Base-by-base conservation (phyloP, 2,329 filamentous ascomycete species). In the Xylaria polymorpha region DNA sequence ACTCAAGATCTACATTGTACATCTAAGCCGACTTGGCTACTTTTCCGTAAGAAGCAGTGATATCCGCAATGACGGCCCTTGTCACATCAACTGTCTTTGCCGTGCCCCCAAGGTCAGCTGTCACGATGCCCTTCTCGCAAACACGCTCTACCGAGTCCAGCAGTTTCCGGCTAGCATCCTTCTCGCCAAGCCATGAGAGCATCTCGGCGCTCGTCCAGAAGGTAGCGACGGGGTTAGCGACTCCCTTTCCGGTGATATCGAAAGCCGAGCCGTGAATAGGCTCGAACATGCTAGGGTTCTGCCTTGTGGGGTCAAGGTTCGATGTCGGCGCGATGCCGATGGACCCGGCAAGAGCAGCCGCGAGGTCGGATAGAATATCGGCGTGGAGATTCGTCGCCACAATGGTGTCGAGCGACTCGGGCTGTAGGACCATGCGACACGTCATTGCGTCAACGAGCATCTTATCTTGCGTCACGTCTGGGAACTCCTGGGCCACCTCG, bases 241-340 rank as follows among this genome's bases (percentile, higher is more conserved):
- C 75, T 6, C 86, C 86, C 74, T 86, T 86, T 5, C 86, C 86
- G 0, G 85, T 85, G 60, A 88, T 88, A 69, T 89, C 86, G 69
- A 88, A 88, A 0, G 87, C 87, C 4, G 84, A 86, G 1, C 87
- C 87, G 73, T 88, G 86, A 62, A 89, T 88, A 0, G 87, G 87
- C 80, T 89, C 87, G 70, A 89, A 90, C 85, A 89, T 88, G 62
- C 83, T 85, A 72, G 87, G 72, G 78, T 87, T 76, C 78, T 86
- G 35, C 76, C 86, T 77, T 0, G 80, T 82, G 0, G 90, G 90
- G 72, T 92, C 90, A 0, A 92, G 82, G 73, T 92, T 92, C 58
- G 85, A 88, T 0, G 90, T 92, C 3, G 91, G 90, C 3, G 91
- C 91, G 67, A 93, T 92, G 9, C 91, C 90, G 69, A 93, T 92